phyloP scores from a whole-genome alignment of 2,329 filamentous ascomycete species.

The Microthyrium microscopicum region DNA sequence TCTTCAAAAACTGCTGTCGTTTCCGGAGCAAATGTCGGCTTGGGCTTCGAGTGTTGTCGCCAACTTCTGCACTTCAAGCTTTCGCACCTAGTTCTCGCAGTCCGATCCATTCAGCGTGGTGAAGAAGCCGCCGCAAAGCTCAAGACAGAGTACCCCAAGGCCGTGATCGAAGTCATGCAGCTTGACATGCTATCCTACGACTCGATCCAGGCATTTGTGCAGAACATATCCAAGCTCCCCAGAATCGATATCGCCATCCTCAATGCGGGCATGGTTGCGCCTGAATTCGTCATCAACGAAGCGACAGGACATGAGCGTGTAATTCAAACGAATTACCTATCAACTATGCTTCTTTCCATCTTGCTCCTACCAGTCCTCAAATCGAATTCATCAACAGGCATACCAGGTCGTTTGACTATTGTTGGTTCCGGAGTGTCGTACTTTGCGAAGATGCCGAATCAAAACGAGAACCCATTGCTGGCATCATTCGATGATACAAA shows the following conservation, averaged over 20 bases:
- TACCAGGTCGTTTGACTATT: slow-evolving; percentile 11
- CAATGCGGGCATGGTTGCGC: slow-evolving; percentile 5
- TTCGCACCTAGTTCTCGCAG: slow-evolving; percentile 26
- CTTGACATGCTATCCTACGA: slow-evolving; percentile 21
- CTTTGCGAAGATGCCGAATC: too few species aligned
- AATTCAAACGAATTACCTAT: slow-evolving; percentile 6
- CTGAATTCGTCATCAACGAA: background rate
- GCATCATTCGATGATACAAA: too few species aligned
- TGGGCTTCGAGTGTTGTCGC: slow-evolving; percentile 28
- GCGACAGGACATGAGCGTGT: slow-evolving; percentile 1
- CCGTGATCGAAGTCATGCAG: slow-evolving; percentile 17
- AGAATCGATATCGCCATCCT: slow-evolving; percentile 7
- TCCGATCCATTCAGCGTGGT: slow-evolving; percentile 18
- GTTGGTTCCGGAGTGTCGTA: slow-evolving; percentile 6
- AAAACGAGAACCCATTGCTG: too few species aligned
- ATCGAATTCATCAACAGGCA: too few species aligned
- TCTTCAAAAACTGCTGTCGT: slow-evolving; percentile 16
- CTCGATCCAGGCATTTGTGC: slow-evolving; percentile 17
- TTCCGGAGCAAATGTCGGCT: slow-evolving; percentile 28
- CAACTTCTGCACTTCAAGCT: slow-evolving; percentile 25
- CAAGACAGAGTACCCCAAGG: background rate
- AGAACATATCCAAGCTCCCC: slow-evolving; percentile 1
- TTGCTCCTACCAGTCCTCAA: slow-evolving; percentile 6
- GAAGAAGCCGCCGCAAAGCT: background rate
- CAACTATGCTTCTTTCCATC: slow-evolving; percentile 6